Base-by-base conservation (phyloP, 2,329 filamentous ascomycete species). In the Hypoxylon sp. region DNA sequence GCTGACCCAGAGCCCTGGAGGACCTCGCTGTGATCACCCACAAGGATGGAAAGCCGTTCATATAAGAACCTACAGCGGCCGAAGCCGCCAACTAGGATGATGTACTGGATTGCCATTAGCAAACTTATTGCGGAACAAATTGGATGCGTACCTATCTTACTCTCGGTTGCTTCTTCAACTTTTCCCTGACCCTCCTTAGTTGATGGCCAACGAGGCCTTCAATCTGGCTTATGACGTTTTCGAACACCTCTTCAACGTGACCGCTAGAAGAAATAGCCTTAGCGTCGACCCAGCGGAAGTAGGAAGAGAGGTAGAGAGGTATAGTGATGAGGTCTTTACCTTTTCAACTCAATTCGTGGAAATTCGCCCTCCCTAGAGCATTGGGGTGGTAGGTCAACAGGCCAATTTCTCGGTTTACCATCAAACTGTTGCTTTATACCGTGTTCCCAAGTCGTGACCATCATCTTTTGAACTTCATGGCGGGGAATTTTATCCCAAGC, bases 21-120 rank as follows among this genome's bases (percentile, higher is more conserved):
- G 7, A 54, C 31, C 27, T 54, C 50, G 31, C 50, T 35, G 3
- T 35, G 31, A 37, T 13, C 31, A 2, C 50, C 8, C 17, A 54
- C 17, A 13, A 54, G 17, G 30, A 22, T 37, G 13, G 27, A 54
- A 22, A 54, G 50, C 17, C 50, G 37, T 13, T 54, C 30, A 11
- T 37, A 54, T 35, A 54, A 20, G 17, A 54, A 54, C 13, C 50
- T 54, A 8, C 50, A 54, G 17, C 50, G 31, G n/a, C 50, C 50
- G 30, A 54, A 54, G 17, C 31, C 31, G 6, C 50, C 50, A 13
- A 54, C 50, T 20, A 54, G 31, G 6, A 54, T 54, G 31, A 54
- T 31, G 6, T 54, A 37, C 50, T 54, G 8, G 3, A 37, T 11
- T 1, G 37, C 10, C 37, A 7, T 54, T 11, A 54, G 31, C 14